Conservation (phyloP, 2,329 filamentous ascomycete species). For the Decorospora gaudefroyi region DNA sequence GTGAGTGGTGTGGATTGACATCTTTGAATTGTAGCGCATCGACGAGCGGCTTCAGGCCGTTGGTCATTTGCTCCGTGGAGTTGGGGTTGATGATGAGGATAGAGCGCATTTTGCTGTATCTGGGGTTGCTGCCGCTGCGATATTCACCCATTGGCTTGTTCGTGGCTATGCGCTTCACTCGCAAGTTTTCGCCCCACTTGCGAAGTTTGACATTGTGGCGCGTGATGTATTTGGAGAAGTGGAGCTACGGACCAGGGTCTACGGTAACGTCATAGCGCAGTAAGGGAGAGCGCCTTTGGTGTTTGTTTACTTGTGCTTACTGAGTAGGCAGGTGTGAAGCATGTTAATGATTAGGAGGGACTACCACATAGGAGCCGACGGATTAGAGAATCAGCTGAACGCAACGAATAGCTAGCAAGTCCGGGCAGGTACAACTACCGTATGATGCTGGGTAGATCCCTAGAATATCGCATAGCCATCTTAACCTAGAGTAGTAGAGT, state of each 20-base stretch:
- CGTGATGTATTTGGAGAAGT: slow-evolving; percentile 14
- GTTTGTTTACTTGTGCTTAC: too few relatives aligned
- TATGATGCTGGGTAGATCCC: too few relatives aligned
- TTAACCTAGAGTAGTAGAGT: too few relatives aligned
- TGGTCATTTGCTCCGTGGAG: slow-evolving; percentile 73
- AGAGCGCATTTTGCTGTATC: slow-evolving; percentile 45
- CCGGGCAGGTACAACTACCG: too few relatives aligned
- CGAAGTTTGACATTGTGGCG: slow-evolving; percentile 13
- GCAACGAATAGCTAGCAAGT: too few relatives aligned
- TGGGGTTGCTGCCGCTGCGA: slow-evolving; percentile 18
- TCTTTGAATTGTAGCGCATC: slow-evolving; percentile 51
- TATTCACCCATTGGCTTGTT: slow-evolving; percentile 35
- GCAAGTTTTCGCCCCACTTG: slow-evolving; percentile 20
- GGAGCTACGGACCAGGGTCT: slow-evolving; percentile 17
- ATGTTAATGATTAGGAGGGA: too few relatives aligned
- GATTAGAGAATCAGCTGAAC: too few relatives aligned
- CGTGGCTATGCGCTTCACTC: neutral
- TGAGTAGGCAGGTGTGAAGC: neutral
- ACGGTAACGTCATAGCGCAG: slow-evolving; percentile 15
- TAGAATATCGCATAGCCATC: too few relatives aligned
- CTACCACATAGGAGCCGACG: too few relatives aligned
- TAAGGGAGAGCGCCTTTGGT: too few relatives aligned
- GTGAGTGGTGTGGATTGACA: slow-evolving; percentile 45
- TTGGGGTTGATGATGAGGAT: slow-evolving; percentile 82
- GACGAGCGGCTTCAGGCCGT: slow-evolving; percentile 61